A percentile compares a stretch with the other conserved stretches of the same genome.
Conservation (phyloP, 805 yeast genomes). For the Cyberlindnera maritima region DNA sequence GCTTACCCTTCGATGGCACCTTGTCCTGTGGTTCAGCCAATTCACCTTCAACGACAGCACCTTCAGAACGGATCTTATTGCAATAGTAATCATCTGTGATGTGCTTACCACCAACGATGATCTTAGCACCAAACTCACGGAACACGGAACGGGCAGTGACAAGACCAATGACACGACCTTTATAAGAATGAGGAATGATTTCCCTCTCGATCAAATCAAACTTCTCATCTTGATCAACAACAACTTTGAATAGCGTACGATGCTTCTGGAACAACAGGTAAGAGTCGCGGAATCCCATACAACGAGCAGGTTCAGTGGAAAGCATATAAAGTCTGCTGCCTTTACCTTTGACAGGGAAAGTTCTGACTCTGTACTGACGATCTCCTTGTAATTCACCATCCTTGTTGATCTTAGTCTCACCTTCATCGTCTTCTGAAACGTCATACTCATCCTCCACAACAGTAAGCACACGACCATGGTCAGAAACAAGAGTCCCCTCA, state of each 20-base stretch:
- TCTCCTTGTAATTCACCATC: slow-evolving; percentile 70
- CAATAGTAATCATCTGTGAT: slow-evolving; percentile 89
- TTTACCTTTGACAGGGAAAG: slow-evolving; percentile 54
- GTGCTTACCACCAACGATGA: slow-evolving; percentile 75
- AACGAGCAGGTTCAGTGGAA: slow-evolving; percentile 93
- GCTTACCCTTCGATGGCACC: slow-evolving; percentile 39
- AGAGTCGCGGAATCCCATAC: slow-evolving; percentile 91
- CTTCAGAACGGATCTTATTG: slow-evolving; percentile 42
- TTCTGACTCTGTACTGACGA: slow-evolving; percentile 68
- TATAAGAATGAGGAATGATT: slow-evolving; percentile 83
- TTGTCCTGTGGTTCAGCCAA: slow-evolving; percentile 64
- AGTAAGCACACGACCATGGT: slow-evolving; percentile 62
- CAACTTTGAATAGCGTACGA: slow-evolving; percentile 66
- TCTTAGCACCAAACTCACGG: slow-evolving; percentile 88
- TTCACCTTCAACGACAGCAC: slow-evolving; percentile 70
- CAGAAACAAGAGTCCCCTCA: slow-evolving; percentile 47
- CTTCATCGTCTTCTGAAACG: slow-evolving; percentile 73
- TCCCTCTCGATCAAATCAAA: slow-evolving; percentile 77
- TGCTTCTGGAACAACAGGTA: slow-evolving; percentile 88
- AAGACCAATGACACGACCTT: slow-evolving; percentile 83
- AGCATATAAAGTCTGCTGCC: slow-evolving; percentile 83
- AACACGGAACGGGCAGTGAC: slow-evolving; percentile 89
- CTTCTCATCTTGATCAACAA: slow-evolving; percentile 74
- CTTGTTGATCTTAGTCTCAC: slow-evolving; percentile 67
- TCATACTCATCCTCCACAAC: slow-evolving; percentile 76